Base-by-base conservation (phyloP, 345 rosid species). In the Populus simonii region DNA sequence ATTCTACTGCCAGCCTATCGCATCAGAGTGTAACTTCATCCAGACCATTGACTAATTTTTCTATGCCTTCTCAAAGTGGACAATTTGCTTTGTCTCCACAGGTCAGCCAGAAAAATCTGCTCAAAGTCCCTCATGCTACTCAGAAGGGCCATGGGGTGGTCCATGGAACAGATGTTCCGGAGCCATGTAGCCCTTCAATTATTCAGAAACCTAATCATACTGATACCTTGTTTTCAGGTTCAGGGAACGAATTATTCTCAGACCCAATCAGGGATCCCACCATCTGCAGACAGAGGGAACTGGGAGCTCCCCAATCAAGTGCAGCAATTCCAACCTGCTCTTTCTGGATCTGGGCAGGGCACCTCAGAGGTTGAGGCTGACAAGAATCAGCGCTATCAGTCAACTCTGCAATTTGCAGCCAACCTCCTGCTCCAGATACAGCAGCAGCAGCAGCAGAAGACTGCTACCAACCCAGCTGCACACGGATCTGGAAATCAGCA, bases 361-460 rank as follows among this genome's bases (percentile, higher is more conserved):
- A 69, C 83, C 65, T 74, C 91, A 75, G 92, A 88, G 79, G 84
- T 71, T 33, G 98, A 93, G 82, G 88, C 74, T n/a, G 97, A 92
- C 81, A 93, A 92, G 81, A 90, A 92, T 80, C 94, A 93, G 85
- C 84, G 92, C 31, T 96, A 96, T 81, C 98, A 96, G 77, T 96
- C 96, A 75, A 93, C 99, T 0, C 84, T 96, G 70, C 94, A 93
- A 80, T 85, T 96, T 86, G 99, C 99, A 8, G 98, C 99, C 18
- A 91, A 70, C 81, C 96, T 96, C 76, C 99, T 96, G 80, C 92
- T 85, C 33, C 98, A 91, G 84, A 87, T 96, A 84, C 97, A 96
- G 80, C 96, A 92, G 79, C 90, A 87, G 27, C 94, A 90, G 71
- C 89, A 88, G 76, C 88, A 86, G 69, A 89, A 88, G 73, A 75